Conservation (phyloP, 768 basidiomycete genomes). For the Russula sp. region DNA sequence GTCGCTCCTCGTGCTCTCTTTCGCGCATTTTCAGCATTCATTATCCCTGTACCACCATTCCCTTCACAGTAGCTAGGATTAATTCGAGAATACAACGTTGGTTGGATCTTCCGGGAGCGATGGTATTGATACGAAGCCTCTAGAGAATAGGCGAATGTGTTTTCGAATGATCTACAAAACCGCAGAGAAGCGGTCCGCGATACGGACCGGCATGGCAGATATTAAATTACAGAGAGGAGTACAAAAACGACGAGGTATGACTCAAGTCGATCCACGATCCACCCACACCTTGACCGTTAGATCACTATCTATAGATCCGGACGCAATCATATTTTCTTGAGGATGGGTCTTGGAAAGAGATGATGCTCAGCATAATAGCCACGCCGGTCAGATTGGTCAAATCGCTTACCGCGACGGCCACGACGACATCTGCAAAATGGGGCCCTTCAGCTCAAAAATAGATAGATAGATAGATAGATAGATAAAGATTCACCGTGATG, state of each 20-base stretch:
- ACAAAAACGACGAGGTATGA: background rate
- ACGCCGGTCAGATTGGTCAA: background rate
- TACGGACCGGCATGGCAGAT: no score
- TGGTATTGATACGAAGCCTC: slow-evolving; percentile 1
- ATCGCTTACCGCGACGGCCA: slow-evolving; percentile 64
- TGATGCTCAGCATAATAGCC: slow-evolving; percentile 17
- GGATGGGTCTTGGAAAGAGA: slow-evolving; percentile 65
- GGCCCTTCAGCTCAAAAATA: background rate
- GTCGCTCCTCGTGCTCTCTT: background rate
- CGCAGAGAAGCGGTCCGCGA: background rate
- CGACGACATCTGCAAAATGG: slow-evolving; percentile 53
- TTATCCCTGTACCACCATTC: slow-evolving; percentile 20
- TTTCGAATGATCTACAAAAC: no score
- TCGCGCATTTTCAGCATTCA: slow-evolving; percentile 1
- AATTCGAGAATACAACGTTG: slow-evolving; percentile 11
- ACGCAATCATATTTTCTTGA: slow-evolving; percentile 78
- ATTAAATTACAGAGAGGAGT: background rate
- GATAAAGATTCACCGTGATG: slow-evolving; percentile 50
- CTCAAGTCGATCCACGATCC: slow-evolving; percentile 35
- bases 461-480: no score
- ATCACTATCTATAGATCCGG: slow-evolving; percentile 82
- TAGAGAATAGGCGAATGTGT: background rate
- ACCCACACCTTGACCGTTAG: slow-evolving; percentile 79
- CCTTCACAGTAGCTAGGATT: slow-evolving; percentile 13
- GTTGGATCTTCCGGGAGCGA: background rate